A percentile compares a stretch with the other conserved stretches of the same genome.
Evolutionary conservation across 2,329 filamentous ascomycete species (phyloP).

Genomic region (Clathrospora elynae): DNA sequence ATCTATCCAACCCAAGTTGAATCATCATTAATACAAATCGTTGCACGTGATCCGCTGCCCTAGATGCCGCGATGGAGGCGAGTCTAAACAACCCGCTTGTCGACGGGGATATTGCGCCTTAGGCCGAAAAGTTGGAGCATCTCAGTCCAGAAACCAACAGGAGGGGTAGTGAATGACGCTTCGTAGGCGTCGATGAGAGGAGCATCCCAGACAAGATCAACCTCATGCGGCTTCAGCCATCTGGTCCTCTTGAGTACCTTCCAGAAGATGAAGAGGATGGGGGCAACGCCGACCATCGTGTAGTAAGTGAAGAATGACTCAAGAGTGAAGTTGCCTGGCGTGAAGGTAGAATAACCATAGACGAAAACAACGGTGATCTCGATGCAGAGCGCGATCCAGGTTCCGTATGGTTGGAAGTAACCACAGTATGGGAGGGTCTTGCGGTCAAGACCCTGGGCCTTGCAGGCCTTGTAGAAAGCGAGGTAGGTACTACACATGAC

Average conservation of each 20-base stretch:
- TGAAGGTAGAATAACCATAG: constrained; percentile 61
- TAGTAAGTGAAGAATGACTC: constrained; percentile 62
- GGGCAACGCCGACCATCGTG: constrained; percentile 58
- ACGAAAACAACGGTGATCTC: constrained; percentile 59
- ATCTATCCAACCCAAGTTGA: constrained; percentile 21
- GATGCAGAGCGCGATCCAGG: constrained; percentile 55
- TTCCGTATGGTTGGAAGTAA: constrained; percentile 58
- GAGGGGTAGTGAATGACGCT: constrained; percentile 50
- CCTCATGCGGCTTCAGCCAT: constrained; percentile 56
- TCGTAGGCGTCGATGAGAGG: constrained; percentile 49
- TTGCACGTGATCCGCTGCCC: constrained; percentile 1
- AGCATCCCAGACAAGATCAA: constrained; percentile 52
- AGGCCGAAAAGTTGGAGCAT: constrained; percentile 44
- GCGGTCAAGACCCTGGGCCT: constrained; percentile 56
- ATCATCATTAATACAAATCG: constrained; percentile 9
- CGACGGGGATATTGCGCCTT: constrained; percentile 36
- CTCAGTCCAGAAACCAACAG: constrained; percentile 47
- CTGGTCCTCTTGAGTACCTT: constrained; percentile 67
- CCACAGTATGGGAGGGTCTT: constrained; percentile 55
- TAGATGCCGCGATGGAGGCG: neutral
- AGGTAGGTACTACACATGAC: constrained; percentile 65
- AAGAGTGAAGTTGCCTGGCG: constrained; percentile 53
- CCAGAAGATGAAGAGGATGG: constrained; percentile 63
- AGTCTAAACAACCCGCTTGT: constrained; percentile 34
- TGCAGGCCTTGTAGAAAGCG: constrained; percentile 60